Conservation (phyloP, 352 stramenopile species). For the Thraustotheca clavata region DNA sequence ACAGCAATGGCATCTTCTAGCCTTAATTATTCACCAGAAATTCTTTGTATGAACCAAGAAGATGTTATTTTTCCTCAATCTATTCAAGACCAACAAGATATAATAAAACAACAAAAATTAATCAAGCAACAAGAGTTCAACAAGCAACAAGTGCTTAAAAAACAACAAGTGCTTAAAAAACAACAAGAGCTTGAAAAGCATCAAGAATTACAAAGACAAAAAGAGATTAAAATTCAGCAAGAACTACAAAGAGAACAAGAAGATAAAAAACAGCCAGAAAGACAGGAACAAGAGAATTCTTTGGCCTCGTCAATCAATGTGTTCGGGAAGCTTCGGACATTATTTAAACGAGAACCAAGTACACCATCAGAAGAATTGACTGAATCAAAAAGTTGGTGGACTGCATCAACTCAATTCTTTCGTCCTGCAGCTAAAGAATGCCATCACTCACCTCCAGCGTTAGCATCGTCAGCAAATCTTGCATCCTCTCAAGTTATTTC, state of each 20-base stretch:
- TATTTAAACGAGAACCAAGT: background rate
- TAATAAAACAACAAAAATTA: no score
- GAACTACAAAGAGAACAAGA: background rate
- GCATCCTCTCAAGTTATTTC: background rate
- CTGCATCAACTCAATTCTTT: conserved; percentile 18
- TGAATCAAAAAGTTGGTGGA: conserved; percentile 13
- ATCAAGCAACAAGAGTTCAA: no score
- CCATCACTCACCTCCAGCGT: background rate
- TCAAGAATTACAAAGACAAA: no score
- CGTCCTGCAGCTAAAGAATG: background rate
- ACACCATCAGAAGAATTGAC: background rate
- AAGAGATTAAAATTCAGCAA: no score
- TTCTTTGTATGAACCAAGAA: no score
- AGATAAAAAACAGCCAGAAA: background rate
- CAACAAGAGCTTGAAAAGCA: no score
- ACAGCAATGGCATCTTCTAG: background rate
- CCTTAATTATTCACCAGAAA: background rate
- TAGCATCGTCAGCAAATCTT: background rate
- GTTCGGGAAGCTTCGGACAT: background rate
- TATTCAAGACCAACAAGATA: no score
- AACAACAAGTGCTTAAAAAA: no score
- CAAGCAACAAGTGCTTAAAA: no score
- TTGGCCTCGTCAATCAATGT: background rate
- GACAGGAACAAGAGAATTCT: background rate
- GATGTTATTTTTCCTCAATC: no score